Conservation (phyloP, 352 stramenopile genomes). For the Aphanomyces invadans region DNA sequence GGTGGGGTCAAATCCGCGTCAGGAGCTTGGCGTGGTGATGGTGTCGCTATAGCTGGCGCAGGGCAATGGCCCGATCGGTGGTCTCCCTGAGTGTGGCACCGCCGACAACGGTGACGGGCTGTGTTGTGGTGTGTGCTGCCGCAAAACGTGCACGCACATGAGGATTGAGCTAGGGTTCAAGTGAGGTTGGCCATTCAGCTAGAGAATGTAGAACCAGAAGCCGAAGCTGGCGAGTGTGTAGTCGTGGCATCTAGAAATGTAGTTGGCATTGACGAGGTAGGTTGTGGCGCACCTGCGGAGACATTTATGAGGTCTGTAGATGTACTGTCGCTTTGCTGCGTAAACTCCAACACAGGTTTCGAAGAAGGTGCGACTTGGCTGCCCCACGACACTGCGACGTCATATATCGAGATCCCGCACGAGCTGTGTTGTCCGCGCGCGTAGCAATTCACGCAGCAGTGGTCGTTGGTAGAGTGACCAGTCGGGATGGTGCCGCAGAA, state of each 20-base stretch:
- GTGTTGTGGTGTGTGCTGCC: constrained; percentile 42
- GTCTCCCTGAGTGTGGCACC: constrained; percentile 48
- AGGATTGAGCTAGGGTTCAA: constrained; percentile 30
- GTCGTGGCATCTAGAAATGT: constrained; percentile 48
- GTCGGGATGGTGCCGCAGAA: constrained; percentile 4
- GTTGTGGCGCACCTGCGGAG: constrained; percentile 24
- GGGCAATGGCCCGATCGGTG: constrained; percentile 63
- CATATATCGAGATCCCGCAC: neutral
- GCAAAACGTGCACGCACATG: constrained; percentile 21
- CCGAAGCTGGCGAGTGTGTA: constrained; percentile 48
- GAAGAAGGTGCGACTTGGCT: neutral
- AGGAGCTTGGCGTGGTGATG: no score
- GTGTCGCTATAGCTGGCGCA: no score
- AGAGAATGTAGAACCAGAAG: constrained; percentile 47
- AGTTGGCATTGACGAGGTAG: constrained; percentile 32
- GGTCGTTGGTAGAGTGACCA: constrained; percentile 1
- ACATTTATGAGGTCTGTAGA: no score
- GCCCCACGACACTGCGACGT: neutral
- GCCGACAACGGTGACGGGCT: constrained; percentile 51
- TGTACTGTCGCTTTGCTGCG: no score
- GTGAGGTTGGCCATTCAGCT: constrained; percentile 35
- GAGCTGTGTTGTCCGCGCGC: constrained; percentile 9
- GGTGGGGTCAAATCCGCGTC: no score
- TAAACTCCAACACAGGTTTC: neutral
- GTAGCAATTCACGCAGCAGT: constrained; percentile 14